These are phyloP conservation scores for Phylloboletellus chloephorus DNA, from an alignment of 1,284 basidiomycete species.

Conservation along the genomic window DNA sequence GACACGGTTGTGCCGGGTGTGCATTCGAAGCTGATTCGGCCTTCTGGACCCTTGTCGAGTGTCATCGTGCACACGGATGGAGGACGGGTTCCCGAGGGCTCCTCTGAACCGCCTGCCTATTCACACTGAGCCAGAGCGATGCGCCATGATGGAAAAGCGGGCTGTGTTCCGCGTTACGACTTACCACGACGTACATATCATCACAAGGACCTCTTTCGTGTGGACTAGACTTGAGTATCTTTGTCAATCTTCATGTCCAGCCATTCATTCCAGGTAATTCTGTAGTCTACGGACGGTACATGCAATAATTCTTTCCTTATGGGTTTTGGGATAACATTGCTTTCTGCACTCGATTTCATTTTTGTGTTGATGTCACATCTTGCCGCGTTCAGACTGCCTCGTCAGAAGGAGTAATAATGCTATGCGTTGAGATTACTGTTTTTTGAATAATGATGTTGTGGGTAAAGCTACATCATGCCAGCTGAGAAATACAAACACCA, in stretches of 20 bases:
- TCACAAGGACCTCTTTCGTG: constrained; percentile 14
- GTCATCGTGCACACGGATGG: constrained; percentile 29
- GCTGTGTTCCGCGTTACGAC: constrained; percentile 13
- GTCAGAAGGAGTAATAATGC: too few relatives aligned
- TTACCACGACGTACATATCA: constrained; percentile 11
- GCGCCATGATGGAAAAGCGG: constrained; percentile 7
- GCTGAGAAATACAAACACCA: constrained; percentile 23
- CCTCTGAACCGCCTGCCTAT: constrained; percentile 22
- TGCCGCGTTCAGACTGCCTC: too few relatives aligned
- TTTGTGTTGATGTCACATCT: constrained; percentile 3
- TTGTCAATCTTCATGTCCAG: constrained; percentile 7
- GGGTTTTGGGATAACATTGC: too few relatives aligned
- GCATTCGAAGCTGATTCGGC: not conserved
- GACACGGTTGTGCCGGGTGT: constrained; percentile 4
- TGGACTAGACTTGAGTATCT: constrained; percentile 16
- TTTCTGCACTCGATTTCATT: too few relatives aligned
- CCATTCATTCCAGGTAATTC: constrained; percentile 2
- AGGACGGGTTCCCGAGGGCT: constrained; percentile 13
- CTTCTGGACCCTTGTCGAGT: constrained; percentile 3
- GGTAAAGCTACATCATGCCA: constrained; percentile 27
- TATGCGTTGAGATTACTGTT: too few relatives aligned
- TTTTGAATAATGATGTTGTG: constrained; percentile 9
- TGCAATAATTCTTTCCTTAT: constrained; percentile 7
- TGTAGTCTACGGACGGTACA: constrained; percentile 18
- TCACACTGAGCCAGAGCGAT: constrained; percentile 14